Percentiles rank a stretch among this genome's conserved stretches.
Evolutionary conservation across 2,329 filamentous ascomycete genomes (phyloP).

Genomic region (Tolypocladium endophyticum): DNA sequence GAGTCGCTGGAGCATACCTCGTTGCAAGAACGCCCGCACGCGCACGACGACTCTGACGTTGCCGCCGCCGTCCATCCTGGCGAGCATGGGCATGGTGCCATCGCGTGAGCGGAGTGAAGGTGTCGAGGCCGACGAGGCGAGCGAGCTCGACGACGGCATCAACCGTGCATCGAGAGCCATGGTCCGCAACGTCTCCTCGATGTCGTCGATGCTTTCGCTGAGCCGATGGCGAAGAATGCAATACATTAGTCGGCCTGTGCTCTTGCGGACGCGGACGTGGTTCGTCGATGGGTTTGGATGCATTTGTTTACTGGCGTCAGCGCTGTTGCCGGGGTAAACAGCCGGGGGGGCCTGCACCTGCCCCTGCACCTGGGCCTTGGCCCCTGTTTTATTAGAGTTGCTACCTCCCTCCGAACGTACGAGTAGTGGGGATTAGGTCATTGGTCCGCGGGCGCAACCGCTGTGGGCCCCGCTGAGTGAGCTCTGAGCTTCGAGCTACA

Average conservation of each 20-base stretch:
- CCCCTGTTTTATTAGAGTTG: not conserved
- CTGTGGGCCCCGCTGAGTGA: not conserved
- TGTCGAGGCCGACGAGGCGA: conserved; percentile 60
- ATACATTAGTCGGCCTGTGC: conserved; percentile 18
- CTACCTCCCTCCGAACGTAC: not conserved
- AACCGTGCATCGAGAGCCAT: conserved; percentile 33
- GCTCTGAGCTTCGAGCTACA: not conserved
- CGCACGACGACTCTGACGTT: conserved; percentile 78
- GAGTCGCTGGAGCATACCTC: conserved; percentile 35
- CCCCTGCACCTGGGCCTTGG: too few species aligned
- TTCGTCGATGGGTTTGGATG: not conserved
- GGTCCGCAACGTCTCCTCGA: conserved; percentile 27
- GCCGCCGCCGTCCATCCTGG: conserved; percentile 52
- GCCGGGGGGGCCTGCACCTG: conserved; percentile 6
- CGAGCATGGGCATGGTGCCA: conserved; percentile 47
- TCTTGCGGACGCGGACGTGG: not conserved
- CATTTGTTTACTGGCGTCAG: conserved; percentile 24
- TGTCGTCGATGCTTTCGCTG: conserved; percentile 26
- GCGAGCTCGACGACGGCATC: conserved; percentile 30
- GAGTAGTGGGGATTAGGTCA: not conserved
- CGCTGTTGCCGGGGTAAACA: conserved; percentile 24
- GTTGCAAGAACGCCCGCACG: conserved; percentile 66
- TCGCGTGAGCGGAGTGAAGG: conserved; percentile 67
- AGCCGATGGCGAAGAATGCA: conserved; percentile 29
- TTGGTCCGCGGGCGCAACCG: not conserved